phyloP scores from a whole-genome alignment of 257 asterid genomes.

The Solanum acaule region DNA sequence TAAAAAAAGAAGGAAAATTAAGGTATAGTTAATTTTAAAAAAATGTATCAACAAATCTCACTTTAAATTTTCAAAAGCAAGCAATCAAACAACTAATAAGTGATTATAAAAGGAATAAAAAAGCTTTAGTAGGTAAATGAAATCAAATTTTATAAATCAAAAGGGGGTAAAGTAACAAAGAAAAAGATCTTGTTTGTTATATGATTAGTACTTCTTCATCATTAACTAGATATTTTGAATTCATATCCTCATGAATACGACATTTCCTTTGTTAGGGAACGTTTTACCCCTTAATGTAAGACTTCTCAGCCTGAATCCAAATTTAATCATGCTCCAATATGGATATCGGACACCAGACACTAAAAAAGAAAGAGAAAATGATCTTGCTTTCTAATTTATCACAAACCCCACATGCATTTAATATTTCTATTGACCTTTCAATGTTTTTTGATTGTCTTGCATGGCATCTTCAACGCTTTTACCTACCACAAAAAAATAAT shows the following conservation, averaged over 20 bases:
- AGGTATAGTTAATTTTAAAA: neutral
- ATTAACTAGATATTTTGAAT: rapidly evolving
- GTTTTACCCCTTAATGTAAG: rapidly evolving
- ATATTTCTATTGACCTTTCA: neutral
- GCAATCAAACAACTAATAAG: neutral
- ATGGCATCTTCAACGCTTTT: neutral
- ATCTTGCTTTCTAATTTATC: neutral
- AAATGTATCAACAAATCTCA: neutral
- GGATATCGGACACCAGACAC: rapidly evolving
- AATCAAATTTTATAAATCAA: neutral
- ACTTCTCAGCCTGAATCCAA: rapidly evolving
- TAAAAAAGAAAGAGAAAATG: too few species aligned
- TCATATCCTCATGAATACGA: rapidly evolving
- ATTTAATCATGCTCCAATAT: too few species aligned
- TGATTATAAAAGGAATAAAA: neutral
- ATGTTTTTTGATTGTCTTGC: neutral
- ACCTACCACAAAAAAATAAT: neutral
- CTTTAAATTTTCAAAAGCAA: neutral
- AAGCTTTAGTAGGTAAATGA: neutral
- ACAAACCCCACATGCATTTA: neutral
- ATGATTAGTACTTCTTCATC: too few species aligned
- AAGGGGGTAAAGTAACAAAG: neutral
- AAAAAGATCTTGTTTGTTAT: neutral
- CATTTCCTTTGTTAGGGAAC: rapidly evolving
- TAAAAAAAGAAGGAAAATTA: neutral